Base-by-base conservation (phyloP, 768 basidiomycete species). In the Auricularia sp. region DNA sequence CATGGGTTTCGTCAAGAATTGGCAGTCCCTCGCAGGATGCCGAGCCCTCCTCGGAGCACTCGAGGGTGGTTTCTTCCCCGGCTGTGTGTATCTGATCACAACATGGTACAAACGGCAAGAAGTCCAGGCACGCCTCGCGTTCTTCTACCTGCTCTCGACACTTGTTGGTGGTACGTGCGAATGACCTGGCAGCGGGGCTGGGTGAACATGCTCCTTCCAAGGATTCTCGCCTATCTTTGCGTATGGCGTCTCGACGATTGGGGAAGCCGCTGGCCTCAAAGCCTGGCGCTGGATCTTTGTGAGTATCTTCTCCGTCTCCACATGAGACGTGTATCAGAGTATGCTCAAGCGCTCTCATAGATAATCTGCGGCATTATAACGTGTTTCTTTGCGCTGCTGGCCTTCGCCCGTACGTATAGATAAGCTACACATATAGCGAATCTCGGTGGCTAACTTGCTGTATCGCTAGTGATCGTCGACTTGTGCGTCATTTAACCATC, bases 261-360 rank as follows among this genome's bases (percentile, higher is more conserved):
- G 63, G 1, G 56, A n/a, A 33, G 61, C 66, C 7, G 64, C 58
- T 1, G 66, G 65, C 47, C 65, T 72, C 3, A 62, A 67, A 53
- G 73, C 70, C 21, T 73, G 73, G 72, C 67, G 70, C 34, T 74
- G 71, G 71, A 70, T 74, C 66, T 72, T 73, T 64, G 56, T 59
- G 29, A 54, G 53, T 3, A 8, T 51, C 21, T 6, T 18, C 42
- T 18, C 42, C 6, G 1, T 51, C 47, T 51, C 18, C 47, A 10
- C 47, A 51, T 16, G 47, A 8, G 47, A 21, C 14, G 47, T 18
- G 47, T 21, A 2, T 42, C 39, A 42, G 6, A 39, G 10, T 29
- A 33, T 59, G 11, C 56, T 59, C 1, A 59, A 23, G 2, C 29
- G 16, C 34, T 35, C 53, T 1, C 18, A 6, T 23, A 59, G 56